These are phyloP conservation scores for Tagetes erecta DNA, from an alignment of 129 eudicot genomes.

Conservation along the genomic window DNA sequence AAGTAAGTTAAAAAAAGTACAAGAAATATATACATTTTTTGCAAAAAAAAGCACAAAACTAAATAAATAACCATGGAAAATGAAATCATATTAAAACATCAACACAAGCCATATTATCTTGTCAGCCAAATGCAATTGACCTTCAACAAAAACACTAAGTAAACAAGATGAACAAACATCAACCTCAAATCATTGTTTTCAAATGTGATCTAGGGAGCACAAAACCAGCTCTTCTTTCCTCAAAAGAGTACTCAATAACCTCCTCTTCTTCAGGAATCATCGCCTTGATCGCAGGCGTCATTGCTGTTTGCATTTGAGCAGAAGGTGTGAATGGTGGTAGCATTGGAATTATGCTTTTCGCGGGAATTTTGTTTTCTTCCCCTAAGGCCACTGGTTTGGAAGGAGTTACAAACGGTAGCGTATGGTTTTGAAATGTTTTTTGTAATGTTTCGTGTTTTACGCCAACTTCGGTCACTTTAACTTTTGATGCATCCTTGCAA, in stretches of 20 bases:
- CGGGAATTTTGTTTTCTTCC: constrained; percentile 71
- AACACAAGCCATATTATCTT: constrained; percentile 7
- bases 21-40: too few species aligned
- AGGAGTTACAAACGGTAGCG: constrained; percentile 52
- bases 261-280: constrained; percentile 52
- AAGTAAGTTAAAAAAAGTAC: too few species aligned
- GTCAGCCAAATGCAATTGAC: constrained; percentile 63
- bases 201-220: constrained; percentile 45
- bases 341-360: constrained; percentile 35
- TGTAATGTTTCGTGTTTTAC: constrained; percentile 43
- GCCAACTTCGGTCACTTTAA: constrained; percentile 39
- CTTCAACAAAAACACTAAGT: constrained; percentile 6
- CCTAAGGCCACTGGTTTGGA: constrained; percentile 43
- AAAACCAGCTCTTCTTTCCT: constrained; percentile 87
- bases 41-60: too few species aligned
- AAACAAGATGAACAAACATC: constrained; percentile 14
- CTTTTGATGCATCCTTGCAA: constrained; percentile 44
- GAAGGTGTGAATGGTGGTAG: constrained; percentile 52
- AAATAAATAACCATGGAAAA: too few species aligned
- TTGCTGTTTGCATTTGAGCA: constrained; percentile 61
- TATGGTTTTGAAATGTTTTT: constrained; percentile 38
- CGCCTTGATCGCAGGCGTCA: constrained; percentile 56
- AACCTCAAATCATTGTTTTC: constrained; percentile 40
- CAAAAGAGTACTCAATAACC: constrained; percentile 77
- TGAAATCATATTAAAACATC: constrained; percentile 16